Percentiles rank a stretch among this genome's conserved stretches.
These are phyloP conservation scores for Collybiopsis confluens DNA, from an alignment of 768 basidiomycete species.

Conservation along the genomic window DNA sequence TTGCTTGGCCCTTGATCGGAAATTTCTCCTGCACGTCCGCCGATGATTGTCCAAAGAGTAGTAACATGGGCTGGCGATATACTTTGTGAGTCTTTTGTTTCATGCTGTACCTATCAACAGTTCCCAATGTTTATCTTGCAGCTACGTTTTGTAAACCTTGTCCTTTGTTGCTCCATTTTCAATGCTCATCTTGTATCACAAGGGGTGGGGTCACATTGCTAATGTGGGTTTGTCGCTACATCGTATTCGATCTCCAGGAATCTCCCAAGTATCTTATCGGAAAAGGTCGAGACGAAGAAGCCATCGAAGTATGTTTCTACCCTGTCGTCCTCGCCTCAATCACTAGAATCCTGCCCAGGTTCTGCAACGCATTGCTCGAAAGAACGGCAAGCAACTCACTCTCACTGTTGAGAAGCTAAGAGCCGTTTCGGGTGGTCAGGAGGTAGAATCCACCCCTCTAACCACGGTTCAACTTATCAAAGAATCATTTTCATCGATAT, in stretches of 20 bases:
- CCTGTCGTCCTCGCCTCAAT: neutral
- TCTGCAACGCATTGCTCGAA: slow-evolving; percentile 42
- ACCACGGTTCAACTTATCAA: slow-evolving; percentile 26
- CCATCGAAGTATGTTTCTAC: slow-evolving; percentile 33
- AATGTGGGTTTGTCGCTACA: slow-evolving; percentile 51
- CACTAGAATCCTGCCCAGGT: slow-evolving; percentile 25
- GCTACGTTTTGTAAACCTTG: slow-evolving; percentile 35
- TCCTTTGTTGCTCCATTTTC: neutral
- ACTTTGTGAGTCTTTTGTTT: slow-evolving; percentile 32
- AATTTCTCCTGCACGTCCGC: slow-evolving; percentile 46
- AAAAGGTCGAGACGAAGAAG: slow-evolving; percentile 53
- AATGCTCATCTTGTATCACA: neutral
- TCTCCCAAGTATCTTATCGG: slow-evolving; percentile 58
- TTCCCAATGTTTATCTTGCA: slow-evolving; percentile 11
- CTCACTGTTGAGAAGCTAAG: slow-evolving; percentile 43
- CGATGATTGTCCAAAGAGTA: slow-evolving; percentile 39
- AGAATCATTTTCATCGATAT: slow-evolving; percentile 32
- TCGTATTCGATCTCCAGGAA: slow-evolving; percentile 57
- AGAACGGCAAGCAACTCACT: slow-evolving; percentile 40
- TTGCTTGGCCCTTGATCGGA: slow-evolving; percentile 52
- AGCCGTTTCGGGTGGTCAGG: slow-evolving; percentile 19
- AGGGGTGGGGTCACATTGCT: slow-evolving; percentile 46
- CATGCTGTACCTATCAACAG: neutral
- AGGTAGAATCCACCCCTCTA: slow-evolving; percentile 12
- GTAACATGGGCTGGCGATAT: slow-evolving; percentile 64